These are phyloP conservation scores for Trifolium dubium DNA, from an alignment of 306 rosid species.

Conservation along the genomic window DNA sequence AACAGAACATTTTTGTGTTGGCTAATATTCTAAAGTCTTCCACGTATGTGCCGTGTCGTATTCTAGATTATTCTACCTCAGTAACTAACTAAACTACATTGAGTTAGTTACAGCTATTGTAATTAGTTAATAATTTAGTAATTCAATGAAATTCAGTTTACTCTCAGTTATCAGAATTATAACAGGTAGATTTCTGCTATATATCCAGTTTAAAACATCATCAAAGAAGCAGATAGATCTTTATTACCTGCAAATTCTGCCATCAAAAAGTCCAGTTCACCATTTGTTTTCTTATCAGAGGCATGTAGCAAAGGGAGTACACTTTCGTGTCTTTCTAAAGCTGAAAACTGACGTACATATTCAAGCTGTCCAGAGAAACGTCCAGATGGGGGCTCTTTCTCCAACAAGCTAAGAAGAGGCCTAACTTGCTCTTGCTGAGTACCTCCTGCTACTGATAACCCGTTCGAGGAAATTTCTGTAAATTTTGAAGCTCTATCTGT, in stretches of 20 bases:
- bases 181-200: slow-evolving; percentile 18
- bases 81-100: slow-evolving; percentile 2
- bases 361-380: slow-evolving; percentile 97
- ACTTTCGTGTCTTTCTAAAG: slow-evolving; percentile 95
- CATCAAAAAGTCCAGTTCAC: slow-evolving; percentile 93
- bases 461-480: slow-evolving; percentile 71
- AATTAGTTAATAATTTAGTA: not conserved
- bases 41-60: not conserved
- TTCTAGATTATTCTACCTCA: not conserved
- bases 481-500: slow-evolving; percentile 75
- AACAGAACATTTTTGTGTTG: not conserved
- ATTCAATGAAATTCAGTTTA: slow-evolving; percentile 7
- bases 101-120: slow-evolving; percentile 3
- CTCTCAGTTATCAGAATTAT: slow-evolving; percentile 5
- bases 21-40: not conserved
- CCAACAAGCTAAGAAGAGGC: slow-evolving; percentile 97
- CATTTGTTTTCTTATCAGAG: slow-evolving; percentile 87
- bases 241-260: slow-evolving; percentile 95
- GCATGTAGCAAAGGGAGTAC: slow-evolving; percentile 92
- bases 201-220: slow-evolving; percentile 8
- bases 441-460: slow-evolving; percentile 56
- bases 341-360: slow-evolving; percentile 85
- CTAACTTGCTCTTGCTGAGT: slow-evolving; percentile 87
- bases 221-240: slow-evolving; percentile 35
- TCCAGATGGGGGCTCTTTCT: slow-evolving; percentile 95